These are phyloP conservation scores for Calcarisporium arbuscula DNA, from an alignment of 2,329 filamentous ascomycete genomes.

Conservation along the genomic window DNA sequence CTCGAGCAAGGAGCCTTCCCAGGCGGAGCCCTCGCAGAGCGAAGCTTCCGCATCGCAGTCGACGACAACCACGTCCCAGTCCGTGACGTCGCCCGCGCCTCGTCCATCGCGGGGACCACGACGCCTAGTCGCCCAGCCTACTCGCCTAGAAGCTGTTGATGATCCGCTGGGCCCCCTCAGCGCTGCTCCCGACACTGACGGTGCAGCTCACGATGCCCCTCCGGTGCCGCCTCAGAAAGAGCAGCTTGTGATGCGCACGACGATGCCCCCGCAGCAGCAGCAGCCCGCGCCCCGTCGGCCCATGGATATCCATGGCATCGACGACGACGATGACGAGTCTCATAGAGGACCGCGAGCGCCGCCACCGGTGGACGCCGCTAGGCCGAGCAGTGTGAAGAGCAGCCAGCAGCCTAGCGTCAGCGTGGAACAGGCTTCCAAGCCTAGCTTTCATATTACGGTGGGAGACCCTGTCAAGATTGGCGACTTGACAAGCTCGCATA, in stretches of 20 bases:
- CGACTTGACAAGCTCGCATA: conserved; percentile 93
- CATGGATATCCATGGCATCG: conserved; percentile 58
- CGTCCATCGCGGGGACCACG: conserved; percentile 46
- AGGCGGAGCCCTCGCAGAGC: conserved; percentile 22
- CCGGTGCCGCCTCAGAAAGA: conserved; percentile 66
- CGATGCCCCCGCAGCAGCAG: conserved; percentile 40
- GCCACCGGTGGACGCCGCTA: conserved; percentile 54
- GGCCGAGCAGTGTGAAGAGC: conserved; percentile 43
- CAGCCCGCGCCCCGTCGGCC: conserved; percentile 35
- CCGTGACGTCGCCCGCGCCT: conserved; percentile 22
- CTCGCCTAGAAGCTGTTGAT: conserved; percentile 69
- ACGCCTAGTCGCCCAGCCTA: conserved; percentile 67
- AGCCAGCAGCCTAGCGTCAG: conserved; percentile 72
- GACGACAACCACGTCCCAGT: conserved; percentile 19
- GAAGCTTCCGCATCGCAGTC: conserved; percentile 23
- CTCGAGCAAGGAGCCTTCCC: conserved; percentile 24
- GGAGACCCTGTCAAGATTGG: conserved; percentile 98
- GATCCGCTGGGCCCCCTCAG: conserved; percentile 75
- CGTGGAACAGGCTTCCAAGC: conserved; percentile 89
- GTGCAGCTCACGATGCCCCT: conserved; percentile 42
- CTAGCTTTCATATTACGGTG: conserved; percentile 82
- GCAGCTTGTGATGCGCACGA: conserved; percentile 53
- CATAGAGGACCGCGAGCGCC: conserved; percentile 54
- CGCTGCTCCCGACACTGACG: conserved; percentile 47
- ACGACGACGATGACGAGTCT: conserved; percentile 62